phyloP scores from a whole-genome alignment of 2,329 filamentous ascomycete species.

The Alternaria sp. region DNA sequence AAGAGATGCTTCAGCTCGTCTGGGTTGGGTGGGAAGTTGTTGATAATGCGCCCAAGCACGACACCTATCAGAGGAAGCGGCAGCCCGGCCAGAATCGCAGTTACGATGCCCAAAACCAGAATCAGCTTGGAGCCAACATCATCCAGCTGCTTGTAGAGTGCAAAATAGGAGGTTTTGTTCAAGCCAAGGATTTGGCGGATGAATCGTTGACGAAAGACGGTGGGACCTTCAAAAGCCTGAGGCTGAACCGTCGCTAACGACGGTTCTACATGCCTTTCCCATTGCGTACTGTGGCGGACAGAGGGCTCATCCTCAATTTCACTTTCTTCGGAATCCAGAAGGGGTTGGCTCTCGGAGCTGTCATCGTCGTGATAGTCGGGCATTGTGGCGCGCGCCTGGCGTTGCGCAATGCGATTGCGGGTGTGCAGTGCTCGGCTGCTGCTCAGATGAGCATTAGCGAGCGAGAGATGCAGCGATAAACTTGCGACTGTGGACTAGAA shows the following conservation, averaged over 20 bases:
- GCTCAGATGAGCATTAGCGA: not conserved
- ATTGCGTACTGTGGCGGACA: slow-evolving; percentile 32
- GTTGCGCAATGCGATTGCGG: slow-evolving; percentile 1
- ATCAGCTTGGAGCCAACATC: slow-evolving; percentile 48
- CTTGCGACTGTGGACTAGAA: slow-evolving; percentile 1
- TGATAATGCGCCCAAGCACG: slow-evolving; percentile 58
- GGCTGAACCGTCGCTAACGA: slow-evolving; percentile 46
- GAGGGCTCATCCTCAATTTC: slow-evolving; percentile 20
- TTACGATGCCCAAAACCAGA: slow-evolving; percentile 42
- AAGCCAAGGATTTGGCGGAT: slow-evolving; percentile 50
- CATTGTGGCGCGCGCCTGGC: slow-evolving; percentile 7
- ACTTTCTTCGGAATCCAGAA: slow-evolving; percentile 29
- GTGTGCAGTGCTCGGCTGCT: slow-evolving; percentile 7
- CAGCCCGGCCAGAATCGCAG: slow-evolving; percentile 62
- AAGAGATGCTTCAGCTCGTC: slow-evolving; percentile 52
- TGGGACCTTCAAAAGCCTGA: slow-evolving; percentile 37
- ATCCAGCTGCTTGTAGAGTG: slow-evolving; percentile 55
- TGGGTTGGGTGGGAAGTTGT: slow-evolving; percentile 56
- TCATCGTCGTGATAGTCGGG: slow-evolving; percentile 19
- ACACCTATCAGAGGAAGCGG: slow-evolving; percentile 69
- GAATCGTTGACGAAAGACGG: slow-evolving; percentile 40
- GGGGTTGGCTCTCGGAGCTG: slow-evolving; percentile 22
- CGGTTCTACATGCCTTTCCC: slow-evolving; percentile 43
- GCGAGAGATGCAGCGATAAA: not conserved
- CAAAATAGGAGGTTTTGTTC: slow-evolving; percentile 57